These are phyloP conservation scores for Linderniella brevidens DNA, from an alignment of 257 asterid species.

Conservation along the genomic window DNA sequence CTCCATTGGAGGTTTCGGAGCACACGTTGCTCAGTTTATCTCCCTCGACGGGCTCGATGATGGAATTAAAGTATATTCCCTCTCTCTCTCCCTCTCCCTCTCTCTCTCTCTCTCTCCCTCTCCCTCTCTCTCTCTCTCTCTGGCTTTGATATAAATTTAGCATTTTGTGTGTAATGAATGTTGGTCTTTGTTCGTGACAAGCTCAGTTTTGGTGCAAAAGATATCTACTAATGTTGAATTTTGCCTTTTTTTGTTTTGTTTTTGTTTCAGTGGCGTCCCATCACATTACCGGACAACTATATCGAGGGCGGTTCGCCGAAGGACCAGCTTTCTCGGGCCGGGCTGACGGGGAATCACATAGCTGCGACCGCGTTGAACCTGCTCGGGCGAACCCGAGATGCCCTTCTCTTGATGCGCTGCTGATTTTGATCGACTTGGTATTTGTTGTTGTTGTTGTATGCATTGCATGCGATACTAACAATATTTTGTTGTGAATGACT, in stretches of 20 bases:
- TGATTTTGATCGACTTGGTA: neutral
- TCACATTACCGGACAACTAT: constrained; percentile 68
- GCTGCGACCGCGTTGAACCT: constrained; percentile 81
- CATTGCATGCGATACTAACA: too few relatives aligned
- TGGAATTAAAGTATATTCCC: constrained; percentile 22
- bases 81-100: too few relatives aligned
- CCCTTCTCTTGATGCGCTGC: constrained; percentile 61
- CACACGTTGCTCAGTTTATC: constrained; percentile 90
- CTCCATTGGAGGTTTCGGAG: constrained; percentile 91
- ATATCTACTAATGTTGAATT: too few relatives aligned
- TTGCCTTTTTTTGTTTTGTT: neutral
- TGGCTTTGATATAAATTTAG: too few relatives aligned
- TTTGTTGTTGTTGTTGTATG: too few relatives aligned
- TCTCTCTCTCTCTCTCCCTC: too few relatives aligned
- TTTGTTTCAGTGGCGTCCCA: constrained; percentile 70
- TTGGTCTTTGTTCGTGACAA: too few relatives aligned
- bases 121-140: too few relatives aligned
- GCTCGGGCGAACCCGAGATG: constrained; percentile 76
- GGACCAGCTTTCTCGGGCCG: constrained; percentile 59
- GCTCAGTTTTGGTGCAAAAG: too few relatives aligned
- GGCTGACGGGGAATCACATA: constrained; percentile 64
- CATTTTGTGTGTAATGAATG: too few relatives aligned
- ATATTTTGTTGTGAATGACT: too few relatives aligned
- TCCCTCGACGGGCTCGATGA: constrained; percentile 84
- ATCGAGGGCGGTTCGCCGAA: constrained; percentile 48